Percentiles rank a stretch among this genome's conserved stretches.
phyloP scores from a whole-genome alignment of 768 basidiomycete genomes.

The Leccinum truebloodii region DNA sequence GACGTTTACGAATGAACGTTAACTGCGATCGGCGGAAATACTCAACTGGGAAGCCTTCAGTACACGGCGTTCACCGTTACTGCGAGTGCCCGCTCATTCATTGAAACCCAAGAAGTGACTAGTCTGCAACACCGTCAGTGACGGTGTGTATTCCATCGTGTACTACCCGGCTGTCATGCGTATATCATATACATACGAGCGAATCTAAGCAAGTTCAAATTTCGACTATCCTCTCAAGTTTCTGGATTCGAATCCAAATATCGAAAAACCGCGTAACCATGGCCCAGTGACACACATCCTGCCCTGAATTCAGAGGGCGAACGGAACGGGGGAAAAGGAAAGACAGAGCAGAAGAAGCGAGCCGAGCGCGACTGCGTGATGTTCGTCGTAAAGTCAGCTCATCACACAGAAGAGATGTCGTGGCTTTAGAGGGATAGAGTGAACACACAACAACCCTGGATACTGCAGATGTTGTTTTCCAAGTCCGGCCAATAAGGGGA shows the following conservation, averaged over 20 bases:
- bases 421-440: not conserved
- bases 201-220: not conserved
- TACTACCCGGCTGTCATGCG: constrained; percentile 25
- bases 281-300: no score
- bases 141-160: constrained; percentile 7
- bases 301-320: no score
- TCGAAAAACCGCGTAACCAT: no score
- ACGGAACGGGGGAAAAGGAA: no score
- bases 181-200: not conserved
- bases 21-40: no score
- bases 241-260: not conserved
- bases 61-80: no score
- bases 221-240: not conserved
- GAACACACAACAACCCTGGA: constrained; percentile 40
- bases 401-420: constrained; percentile 7
- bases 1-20: no score
- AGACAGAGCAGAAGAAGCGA: constrained; percentile 36
- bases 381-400: constrained; percentile 9
- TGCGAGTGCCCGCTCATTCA: not conserved
- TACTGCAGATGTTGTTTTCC: constrained; percentile 59
- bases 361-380: constrained; percentile 32
- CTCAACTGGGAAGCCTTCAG: no score
- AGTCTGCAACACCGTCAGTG: not conserved
- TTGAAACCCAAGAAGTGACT: not conserved
- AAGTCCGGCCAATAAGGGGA: constrained; percentile 28